Evolutionary conservation across 495 filamentous ascomycete genomes (phyloP).

Genomic region (Durotheca rogersii): DNA sequence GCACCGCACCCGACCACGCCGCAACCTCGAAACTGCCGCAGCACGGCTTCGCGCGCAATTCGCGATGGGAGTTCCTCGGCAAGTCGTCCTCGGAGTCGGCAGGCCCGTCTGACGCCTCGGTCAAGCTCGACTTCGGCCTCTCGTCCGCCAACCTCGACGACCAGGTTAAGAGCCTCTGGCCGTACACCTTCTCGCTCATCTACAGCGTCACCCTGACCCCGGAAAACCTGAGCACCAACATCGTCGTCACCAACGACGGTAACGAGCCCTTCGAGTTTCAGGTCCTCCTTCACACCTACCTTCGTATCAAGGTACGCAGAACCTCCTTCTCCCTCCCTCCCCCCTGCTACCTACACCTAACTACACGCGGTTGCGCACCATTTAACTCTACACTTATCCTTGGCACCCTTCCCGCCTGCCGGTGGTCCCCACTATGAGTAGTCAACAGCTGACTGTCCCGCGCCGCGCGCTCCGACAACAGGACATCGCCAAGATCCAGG

Average conservation of each 20-base stretch:
- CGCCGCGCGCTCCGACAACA: slow-evolving; percentile 38
- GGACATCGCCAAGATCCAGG: slow-evolving; percentile 70
- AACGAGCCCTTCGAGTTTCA: slow-evolving; percentile 83
- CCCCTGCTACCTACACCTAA: too few species aligned
- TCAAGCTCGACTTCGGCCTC: slow-evolving; percentile 95
- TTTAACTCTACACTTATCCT: background rate
- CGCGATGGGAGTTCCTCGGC: slow-evolving; percentile 75
- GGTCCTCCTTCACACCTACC: slow-evolving; percentile 87
- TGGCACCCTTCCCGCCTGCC: too few species aligned
- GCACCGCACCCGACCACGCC: slow-evolving; percentile 71
- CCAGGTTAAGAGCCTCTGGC: slow-evolving; percentile 66
- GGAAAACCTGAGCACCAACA: slow-evolving; percentile 72
- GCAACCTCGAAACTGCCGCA: slow-evolving; percentile 76
- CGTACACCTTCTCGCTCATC: slow-evolving; percentile 81
- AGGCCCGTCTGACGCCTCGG: slow-evolving; percentile 56
- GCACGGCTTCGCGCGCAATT: slow-evolving; percentile 93
- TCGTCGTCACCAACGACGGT: slow-evolving; percentile 87
- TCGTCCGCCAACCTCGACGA: slow-evolving; percentile 66
- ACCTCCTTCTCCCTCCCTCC: background rate
- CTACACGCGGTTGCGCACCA: too few species aligned
- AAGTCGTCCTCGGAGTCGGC: slow-evolving; percentile 61
- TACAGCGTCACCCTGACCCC: slow-evolving; percentile 85
- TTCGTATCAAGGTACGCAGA: slow-evolving; percentile 69
- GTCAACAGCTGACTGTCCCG: background rate
- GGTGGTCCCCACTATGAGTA: too few species aligned